Evolutionary conservation across 2,329 filamentous ascomycete genomes (phyloP).

Genomic region (Lecanicillium sp.): DNA sequence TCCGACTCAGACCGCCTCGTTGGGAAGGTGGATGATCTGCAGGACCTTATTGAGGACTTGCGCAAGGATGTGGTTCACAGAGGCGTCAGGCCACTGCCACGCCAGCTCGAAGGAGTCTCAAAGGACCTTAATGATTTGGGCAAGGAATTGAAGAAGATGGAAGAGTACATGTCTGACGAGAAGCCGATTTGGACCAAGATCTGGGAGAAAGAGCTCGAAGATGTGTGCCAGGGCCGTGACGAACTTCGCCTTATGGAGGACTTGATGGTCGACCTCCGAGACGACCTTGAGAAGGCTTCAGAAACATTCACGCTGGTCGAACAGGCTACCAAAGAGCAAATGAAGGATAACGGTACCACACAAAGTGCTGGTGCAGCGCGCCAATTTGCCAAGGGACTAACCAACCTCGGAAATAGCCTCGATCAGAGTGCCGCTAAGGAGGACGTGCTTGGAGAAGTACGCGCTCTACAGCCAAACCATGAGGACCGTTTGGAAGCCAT

Average conservation of each 20-base stretch:
- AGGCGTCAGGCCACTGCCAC: slow-evolving; percentile 81
- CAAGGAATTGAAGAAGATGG: slow-evolving; percentile 86
- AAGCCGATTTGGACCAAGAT: slow-evolving; percentile 98
- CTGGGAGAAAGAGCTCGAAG: slow-evolving; percentile 95
- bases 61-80: slow-evolving; percentile 93
- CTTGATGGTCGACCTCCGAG: slow-evolving; percentile 80
- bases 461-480: slow-evolving; percentile 89
- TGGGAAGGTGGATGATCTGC: slow-evolving; percentile 88
- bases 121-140: slow-evolving; percentile 78
- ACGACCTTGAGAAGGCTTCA: slow-evolving; percentile 89
- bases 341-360: slow-evolving; percentile 59
- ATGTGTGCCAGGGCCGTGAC: slow-evolving; percentile 91
- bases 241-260: slow-evolving; percentile 96
- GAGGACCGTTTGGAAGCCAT: slow-evolving; percentile 90
- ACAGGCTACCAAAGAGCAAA: slow-evolving; percentile 96
- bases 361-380: slow-evolving; percentile 42
- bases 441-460: slow-evolving; percentile 83
- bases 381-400: slow-evolving; percentile 47
- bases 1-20: slow-evolving; percentile 87
- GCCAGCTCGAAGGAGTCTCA: slow-evolving; percentile 80
- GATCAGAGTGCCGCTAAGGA: slow-evolving; percentile 84
- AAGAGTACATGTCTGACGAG: slow-evolving; percentile 83
- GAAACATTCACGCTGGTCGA: slow-evolving; percentile 94
- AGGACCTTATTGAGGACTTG: slow-evolving; percentile 91
- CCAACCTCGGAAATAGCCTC: slow-evolving; percentile 41